A percentile compares a stretch with the other conserved stretches of the same genome.
Evolutionary conservation across 208 protist species (phyloP).

Genomic region (Entamoeba dispar): DNA sequence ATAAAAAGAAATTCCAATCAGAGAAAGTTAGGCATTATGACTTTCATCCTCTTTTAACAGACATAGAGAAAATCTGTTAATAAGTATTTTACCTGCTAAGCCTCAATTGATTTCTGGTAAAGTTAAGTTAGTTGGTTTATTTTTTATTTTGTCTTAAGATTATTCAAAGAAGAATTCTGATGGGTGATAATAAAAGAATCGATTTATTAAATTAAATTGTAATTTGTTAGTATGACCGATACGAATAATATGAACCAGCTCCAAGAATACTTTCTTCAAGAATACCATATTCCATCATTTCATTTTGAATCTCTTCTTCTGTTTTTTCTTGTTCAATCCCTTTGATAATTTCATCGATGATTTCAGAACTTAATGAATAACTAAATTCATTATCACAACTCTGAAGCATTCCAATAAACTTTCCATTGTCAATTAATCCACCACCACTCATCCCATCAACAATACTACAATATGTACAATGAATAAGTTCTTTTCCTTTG

Average conservation of each 20-base stretch:
- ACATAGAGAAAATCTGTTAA: no score
- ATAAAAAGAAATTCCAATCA: no score
- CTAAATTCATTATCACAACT: background rate
- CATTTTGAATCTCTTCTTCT: background rate
- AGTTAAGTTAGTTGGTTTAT: no score
- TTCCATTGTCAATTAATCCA: background rate
- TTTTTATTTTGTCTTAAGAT: no score
- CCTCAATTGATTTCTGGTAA: no score
- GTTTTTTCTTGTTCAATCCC: background rate
- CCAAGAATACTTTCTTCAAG: background rate
- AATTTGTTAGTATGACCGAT: background rate
- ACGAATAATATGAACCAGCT: background rate
- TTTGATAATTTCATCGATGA: background rate
- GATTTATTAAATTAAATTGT: no score
- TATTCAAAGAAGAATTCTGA: no score
- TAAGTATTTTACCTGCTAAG: no score
- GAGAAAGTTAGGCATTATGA: no score
- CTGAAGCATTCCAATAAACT: background rate
- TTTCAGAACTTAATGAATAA: background rate
- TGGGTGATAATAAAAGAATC: no score
- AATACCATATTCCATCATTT: background rate
- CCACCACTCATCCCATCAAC: background rate
- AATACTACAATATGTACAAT: background rate
- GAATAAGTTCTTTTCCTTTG: background rate
- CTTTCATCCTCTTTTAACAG: no score